A percentile compares a stretch with the other conserved stretches of the same genome.
Conservation (phyloP, 2,329 filamentous ascomycete genomes). For the Neurospora sp. region DNA sequence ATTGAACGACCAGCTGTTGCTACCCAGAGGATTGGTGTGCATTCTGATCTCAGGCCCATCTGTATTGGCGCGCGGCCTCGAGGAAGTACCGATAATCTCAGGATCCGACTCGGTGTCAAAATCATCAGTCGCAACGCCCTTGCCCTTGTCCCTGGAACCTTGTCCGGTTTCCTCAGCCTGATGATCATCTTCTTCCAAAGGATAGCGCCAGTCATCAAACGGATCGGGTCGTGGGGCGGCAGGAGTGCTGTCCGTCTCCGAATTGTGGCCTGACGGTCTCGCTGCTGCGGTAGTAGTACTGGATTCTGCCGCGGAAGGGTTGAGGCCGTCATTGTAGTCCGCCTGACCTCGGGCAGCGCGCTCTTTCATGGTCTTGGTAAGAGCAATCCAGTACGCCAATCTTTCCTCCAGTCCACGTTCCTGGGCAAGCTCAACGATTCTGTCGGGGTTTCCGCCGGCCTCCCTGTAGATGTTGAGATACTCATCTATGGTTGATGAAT, state of each 20-base stretch:
- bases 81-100: background rate
- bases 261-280: background rate
- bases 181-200: background rate
- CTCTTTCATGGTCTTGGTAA: slow-evolving; percentile 32
- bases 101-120: background rate
- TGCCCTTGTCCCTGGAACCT: slow-evolving; percentile 5
- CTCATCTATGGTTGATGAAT: slow-evolving; percentile 26
- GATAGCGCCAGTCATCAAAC: background rate
- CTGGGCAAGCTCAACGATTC: slow-evolving; percentile 50
- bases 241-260: background rate
- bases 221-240: background rate
- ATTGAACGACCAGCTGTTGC: slow-evolving; percentile 52
- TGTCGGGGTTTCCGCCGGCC: slow-evolving; percentile 48
- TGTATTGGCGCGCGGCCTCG: slow-evolving; percentile 43
- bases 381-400: slow-evolving; percentile 48
- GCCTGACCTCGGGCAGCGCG: slow-evolving; percentile 5
- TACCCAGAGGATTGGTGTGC: slow-evolving; percentile 41
- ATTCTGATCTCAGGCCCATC: slow-evolving; percentile 41
- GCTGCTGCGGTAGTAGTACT: background rate
- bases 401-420: slow-evolving; percentile 49
- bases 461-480: slow-evolving; percentile 48
- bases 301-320: background rate
- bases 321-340: background rate
- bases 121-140: background rate
- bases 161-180: background rate